phyloP scores from a whole-genome alignment of 2,329 filamentous ascomycete genomes.

The Trichoderma citrinoviride region DNA sequence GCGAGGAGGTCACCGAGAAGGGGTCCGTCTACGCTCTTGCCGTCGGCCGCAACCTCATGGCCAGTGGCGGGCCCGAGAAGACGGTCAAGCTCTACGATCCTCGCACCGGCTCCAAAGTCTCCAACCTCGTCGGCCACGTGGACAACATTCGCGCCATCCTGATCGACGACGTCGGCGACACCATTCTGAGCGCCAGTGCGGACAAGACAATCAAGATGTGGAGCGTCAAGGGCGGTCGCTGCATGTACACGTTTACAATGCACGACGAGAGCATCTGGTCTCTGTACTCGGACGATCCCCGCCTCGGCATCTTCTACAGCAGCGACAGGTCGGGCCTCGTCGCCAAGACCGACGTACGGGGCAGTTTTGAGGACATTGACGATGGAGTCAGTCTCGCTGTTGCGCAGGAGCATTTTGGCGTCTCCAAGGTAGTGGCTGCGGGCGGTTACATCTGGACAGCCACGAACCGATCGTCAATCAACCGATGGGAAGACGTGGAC shows the following conservation, averaged over 20 bases:
- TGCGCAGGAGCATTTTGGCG: conserved; percentile 84
- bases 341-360: conserved; percentile 91
- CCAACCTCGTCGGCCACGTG: conserved; percentile 94
- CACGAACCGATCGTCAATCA: conserved; percentile 86
- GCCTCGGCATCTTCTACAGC: conserved; percentile 89
- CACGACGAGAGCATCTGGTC: conserved; percentile 99
- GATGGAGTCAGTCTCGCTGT: conserved; percentile 88
- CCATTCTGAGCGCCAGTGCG: conserved; percentile 88
- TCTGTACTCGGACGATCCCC: conserved; percentile 81
- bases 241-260: conserved; percentile 98
- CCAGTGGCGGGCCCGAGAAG: conserved; percentile 90
- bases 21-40: conserved; percentile 92
- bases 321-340: conserved; percentile 88
- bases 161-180: conserved; percentile 84
- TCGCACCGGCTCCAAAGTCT: conserved; percentile 82
- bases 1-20: conserved; percentile 82
- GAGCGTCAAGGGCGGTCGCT: conserved; percentile 91
- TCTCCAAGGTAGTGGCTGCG: conserved; percentile 65
- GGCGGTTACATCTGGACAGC: conserved; percentile 86
- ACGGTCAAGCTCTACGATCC: conserved; percentile 91
- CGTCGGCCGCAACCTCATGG: conserved; percentile 75
- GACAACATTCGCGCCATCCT: conserved; percentile 91
- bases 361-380: conserved; percentile 65
- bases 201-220: conserved; percentile 98
- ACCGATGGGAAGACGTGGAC: conserved; percentile 85